These are phyloP conservation scores for Penicillium cosmopolitanum DNA, from an alignment of 495 filamentous ascomycete species.

Conservation along the genomic window DNA sequence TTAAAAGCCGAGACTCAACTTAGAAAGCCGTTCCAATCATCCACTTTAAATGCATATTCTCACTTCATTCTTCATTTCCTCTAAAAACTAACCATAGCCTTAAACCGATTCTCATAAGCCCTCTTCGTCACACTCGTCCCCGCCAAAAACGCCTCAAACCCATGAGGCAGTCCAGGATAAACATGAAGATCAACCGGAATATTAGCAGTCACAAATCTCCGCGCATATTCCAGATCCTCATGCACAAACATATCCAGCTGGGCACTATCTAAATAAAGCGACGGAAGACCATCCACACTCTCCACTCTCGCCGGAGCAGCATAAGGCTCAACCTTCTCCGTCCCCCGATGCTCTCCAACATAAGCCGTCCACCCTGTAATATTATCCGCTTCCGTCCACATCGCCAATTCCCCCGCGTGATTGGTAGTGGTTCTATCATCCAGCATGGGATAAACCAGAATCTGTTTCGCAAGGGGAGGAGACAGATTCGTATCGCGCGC, in stretches of 20 bases:
- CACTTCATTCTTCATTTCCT: neutral
- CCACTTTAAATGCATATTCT: neutral
- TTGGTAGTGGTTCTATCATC: conserved; percentile 38
- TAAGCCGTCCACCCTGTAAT: conserved; percentile 34
- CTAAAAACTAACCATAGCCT: conserved; percentile 17
- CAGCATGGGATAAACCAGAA: conserved; percentile 55
- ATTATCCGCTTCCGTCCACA: conserved; percentile 30
- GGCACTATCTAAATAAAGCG: conserved; percentile 30
- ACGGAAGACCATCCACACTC: conserved; percentile 28
- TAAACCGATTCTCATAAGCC: conserved; percentile 15
- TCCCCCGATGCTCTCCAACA: conserved; percentile 26
- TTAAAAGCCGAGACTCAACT: neutral
- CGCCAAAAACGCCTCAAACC: conserved; percentile 28
- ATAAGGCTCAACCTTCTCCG: conserved; percentile 22
- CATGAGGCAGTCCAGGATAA: conserved; percentile 34
- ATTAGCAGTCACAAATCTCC: conserved; percentile 21
- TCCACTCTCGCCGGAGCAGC: conserved; percentile 30
- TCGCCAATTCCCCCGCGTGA: conserved; percentile 15
- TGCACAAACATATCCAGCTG: conserved; percentile 34
- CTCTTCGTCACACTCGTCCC: conserved; percentile 1
- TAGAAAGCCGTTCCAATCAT: neutral
- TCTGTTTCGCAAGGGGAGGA: conserved; percentile 48
- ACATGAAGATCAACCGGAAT: conserved; percentile 33
- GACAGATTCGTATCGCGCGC: conserved; percentile 42
- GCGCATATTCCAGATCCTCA: conserved; percentile 29